phyloP scores from a whole-genome alignment of 148 eudicot species.

The Beta vulgaris region DNA sequence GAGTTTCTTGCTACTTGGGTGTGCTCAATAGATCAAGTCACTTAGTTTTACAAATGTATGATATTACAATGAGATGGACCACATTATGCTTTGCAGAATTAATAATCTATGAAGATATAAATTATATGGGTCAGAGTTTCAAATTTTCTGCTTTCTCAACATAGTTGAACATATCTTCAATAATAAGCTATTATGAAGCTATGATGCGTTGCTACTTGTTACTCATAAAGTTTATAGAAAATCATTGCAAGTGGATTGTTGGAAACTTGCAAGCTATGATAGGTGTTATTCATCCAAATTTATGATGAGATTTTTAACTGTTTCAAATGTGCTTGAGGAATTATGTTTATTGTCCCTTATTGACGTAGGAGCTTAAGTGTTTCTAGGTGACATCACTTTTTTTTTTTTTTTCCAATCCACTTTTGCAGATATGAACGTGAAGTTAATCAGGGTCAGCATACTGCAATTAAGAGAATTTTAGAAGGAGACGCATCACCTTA shows the following conservation, averaged over 20 bases:
- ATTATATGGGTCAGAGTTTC: background rate
- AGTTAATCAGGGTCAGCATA: slow-evolving; percentile 86
- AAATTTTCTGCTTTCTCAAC: background rate
- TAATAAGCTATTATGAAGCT: background rate
- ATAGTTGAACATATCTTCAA: background rate
- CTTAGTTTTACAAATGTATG: no score
- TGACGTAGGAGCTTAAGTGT: slow-evolving; percentile 3
- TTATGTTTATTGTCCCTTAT: background rate
- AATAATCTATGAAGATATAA: background rate
- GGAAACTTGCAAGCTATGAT: slow-evolving; percentile 96
- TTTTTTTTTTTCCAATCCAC: slow-evolving; percentile 16
- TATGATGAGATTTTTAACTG: slow-evolving; percentile 46
- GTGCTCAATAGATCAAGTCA: no score
- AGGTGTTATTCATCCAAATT: slow-evolving; percentile 61
- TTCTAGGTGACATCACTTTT: background rate
- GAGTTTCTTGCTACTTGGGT: no score
- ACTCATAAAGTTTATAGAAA: slow-evolving; percentile 21
- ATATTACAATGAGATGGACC: background rate
- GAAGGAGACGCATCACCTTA: slow-evolving; percentile 93
- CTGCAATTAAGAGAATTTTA: slow-evolving; percentile 75
- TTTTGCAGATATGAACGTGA: slow-evolving; percentile 86
- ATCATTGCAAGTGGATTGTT: slow-evolving; percentile 99
- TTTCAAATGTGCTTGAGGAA: slow-evolving; percentile 67
- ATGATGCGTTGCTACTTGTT: slow-evolving; percentile 4
- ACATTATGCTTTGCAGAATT: background rate